Evolutionary conservation across 345 rosid species (phyloP).

Genomic region (Rhizophora apiculata): DNA sequence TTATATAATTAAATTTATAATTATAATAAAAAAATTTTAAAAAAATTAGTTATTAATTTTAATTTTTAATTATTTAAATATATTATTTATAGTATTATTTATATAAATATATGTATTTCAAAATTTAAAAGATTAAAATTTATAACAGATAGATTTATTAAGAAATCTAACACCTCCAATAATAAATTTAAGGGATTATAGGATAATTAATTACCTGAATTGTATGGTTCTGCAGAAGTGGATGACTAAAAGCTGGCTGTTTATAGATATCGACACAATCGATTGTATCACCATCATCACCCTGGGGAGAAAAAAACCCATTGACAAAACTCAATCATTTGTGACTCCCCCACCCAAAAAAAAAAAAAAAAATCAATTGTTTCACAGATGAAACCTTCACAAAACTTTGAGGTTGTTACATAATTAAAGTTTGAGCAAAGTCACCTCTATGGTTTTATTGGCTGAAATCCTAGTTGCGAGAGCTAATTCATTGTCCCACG

Average conservation of each 20-base stretch:
- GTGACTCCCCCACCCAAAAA: no score
- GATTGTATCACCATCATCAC: slow-evolving; percentile 9
- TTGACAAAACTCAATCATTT: neutral
- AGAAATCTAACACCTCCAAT: no score
- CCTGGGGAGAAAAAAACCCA: neutral
- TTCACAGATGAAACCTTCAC: neutral
- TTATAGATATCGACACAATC: slow-evolving; percentile 30
- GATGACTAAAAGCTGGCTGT: slow-evolving; percentile 34
- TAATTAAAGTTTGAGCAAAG: neutral
- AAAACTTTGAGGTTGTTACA: neutral
- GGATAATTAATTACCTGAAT: slow-evolving; percentile 9
- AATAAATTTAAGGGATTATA: no score
- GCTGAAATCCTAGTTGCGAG: neutral
- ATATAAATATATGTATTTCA: no score
- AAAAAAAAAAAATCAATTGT: no score
- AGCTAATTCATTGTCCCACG: neutral
- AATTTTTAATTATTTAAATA: no score
- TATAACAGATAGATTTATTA: no score
- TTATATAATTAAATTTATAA: no score
- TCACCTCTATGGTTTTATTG: neutral
- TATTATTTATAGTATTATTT: no score
- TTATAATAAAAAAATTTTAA: no score
- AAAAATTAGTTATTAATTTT: no score
- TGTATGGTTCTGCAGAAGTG: slow-evolving; percentile 27
- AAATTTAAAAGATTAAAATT: no score